phyloP scores from a whole-genome alignment of 2,329 filamentous ascomycete genomes.

The Diaporthe amygdali region DNA sequence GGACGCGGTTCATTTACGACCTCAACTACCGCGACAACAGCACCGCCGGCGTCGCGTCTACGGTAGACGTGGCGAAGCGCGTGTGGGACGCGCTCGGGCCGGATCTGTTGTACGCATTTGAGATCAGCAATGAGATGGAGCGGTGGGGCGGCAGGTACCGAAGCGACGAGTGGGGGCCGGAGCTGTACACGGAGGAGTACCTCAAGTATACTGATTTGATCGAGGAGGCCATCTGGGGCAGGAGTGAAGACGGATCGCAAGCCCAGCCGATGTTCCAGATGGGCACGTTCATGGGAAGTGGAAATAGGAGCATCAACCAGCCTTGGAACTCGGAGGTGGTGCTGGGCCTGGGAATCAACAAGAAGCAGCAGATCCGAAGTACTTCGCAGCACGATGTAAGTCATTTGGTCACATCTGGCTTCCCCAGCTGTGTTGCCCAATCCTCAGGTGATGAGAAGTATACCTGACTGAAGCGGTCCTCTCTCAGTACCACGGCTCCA shows the following conservation, averaged over 20 bases:
- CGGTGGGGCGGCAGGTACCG: constrained; percentile 11
- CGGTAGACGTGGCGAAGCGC: not conserved
- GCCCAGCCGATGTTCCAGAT: not conserved
- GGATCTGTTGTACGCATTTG: not conserved
- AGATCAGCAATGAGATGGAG: constrained; percentile 16
- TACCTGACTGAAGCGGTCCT: not conserved
- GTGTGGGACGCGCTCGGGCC: constrained; percentile 7
- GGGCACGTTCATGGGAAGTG: constrained; percentile 4
- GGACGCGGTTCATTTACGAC: constrained; percentile 13
- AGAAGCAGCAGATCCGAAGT: constrained; percentile 6
- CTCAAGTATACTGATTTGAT: not conserved
- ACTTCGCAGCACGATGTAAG: not conserved
- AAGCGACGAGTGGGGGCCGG: constrained; percentile 3
- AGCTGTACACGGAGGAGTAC: not conserved
- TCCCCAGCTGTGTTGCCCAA: too few species aligned
- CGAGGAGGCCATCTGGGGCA: not conserved
- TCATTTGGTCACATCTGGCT: fast-evolving
- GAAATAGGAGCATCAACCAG: not conserved
- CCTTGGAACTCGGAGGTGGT: constrained; percentile 9
- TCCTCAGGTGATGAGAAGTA: too few species aligned
- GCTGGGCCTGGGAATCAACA: not conserved
- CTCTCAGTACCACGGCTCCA: not conserved
- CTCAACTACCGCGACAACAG: constrained; percentile 9
- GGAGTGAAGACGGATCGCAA: not conserved
- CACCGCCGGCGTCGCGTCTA: not conserved